These are phyloP conservation scores for Leptomonas pyrrhocoris DNA, from an alignment of 208 protist species.

Conservation along the genomic window DNA sequence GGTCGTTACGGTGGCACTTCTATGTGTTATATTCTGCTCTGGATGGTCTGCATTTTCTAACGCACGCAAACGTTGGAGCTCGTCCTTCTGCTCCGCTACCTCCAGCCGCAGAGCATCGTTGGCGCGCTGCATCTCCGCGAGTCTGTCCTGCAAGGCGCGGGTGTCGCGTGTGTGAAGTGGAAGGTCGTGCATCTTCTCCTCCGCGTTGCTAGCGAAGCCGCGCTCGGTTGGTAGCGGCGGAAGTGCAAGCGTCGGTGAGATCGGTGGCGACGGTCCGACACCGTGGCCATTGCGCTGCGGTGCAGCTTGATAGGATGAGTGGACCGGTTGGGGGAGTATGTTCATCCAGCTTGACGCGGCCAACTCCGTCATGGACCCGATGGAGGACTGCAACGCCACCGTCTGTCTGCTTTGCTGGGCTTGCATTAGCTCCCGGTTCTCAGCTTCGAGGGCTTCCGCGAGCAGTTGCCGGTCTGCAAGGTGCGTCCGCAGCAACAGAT, in stretches of 20 bases:
- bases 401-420: background rate
- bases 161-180: slow-evolving; percentile 12
- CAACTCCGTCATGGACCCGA: slow-evolving; percentile 16
- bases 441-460: slow-evolving; percentile 14
- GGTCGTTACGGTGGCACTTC: background rate
- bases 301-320: background rate
- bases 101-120: background rate
- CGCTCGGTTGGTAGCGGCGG: background rate
- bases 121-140: background rate
- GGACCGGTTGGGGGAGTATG: background rate
- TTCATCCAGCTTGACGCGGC: background rate
- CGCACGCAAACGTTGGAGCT: slow-evolving; percentile 4
- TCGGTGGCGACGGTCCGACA: slow-evolving; percentile 10
- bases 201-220: background rate
- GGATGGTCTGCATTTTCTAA: background rate
- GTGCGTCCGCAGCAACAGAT: slow-evolving; percentile 13
- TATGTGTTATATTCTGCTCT: background rate
- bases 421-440: slow-evolving; percentile 16
- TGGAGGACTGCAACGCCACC: slow-evolving; percentile 8
- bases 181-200: slow-evolving; percentile 12
- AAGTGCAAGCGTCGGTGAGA: slow-evolving; percentile 4
- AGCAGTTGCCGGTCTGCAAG: slow-evolving; percentile 21
- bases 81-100: slow-evolving; percentile 10
- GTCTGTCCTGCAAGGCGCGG: slow-evolving; percentile 1
- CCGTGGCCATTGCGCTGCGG: background rate